Evolutionary conservation across 345 rosid species (phyloP).

Genomic region (Corymbia maculata): DNA sequence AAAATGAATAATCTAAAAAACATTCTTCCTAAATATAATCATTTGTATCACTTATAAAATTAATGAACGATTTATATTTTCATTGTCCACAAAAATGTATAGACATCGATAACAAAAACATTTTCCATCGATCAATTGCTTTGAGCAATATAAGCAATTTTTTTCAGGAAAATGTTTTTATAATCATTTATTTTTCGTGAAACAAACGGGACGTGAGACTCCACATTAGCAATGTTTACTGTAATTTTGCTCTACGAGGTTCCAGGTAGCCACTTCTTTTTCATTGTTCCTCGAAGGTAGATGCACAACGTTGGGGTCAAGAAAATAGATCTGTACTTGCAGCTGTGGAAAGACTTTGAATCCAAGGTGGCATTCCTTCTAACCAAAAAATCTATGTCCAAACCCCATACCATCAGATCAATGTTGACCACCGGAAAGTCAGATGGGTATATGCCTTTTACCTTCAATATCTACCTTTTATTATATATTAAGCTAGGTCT

Average conservation of each 20-base stretch:
- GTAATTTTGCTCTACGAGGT: neutral
- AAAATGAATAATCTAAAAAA: too few species aligned
- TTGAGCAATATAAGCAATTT: too few species aligned
- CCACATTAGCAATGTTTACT: neutral
- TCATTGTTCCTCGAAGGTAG: neutral
- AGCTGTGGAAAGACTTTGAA: neutral
- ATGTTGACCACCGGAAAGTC: neutral
- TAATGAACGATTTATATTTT: accelerated
- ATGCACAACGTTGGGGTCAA: neutral
- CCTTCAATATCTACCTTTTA: neutral
- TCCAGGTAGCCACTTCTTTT: neutral
- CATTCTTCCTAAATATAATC: too few species aligned
- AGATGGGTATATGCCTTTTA: neutral
- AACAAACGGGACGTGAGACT: too few species aligned
- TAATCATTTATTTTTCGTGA: accelerated
- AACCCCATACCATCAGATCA: neutral
- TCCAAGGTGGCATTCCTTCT: neutral
- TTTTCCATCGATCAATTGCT: too few species aligned
- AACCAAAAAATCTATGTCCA: neutral
- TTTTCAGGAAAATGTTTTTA: accelerated
- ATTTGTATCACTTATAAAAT: accelerated
- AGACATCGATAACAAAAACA: accelerated
- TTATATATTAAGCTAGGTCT: neutral
- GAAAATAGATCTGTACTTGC: neutral
- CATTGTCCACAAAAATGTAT: too few species aligned